Conservation (phyloP, 805 yeast species). For the Schwanniomyces pseudopolymorphus region DNA sequence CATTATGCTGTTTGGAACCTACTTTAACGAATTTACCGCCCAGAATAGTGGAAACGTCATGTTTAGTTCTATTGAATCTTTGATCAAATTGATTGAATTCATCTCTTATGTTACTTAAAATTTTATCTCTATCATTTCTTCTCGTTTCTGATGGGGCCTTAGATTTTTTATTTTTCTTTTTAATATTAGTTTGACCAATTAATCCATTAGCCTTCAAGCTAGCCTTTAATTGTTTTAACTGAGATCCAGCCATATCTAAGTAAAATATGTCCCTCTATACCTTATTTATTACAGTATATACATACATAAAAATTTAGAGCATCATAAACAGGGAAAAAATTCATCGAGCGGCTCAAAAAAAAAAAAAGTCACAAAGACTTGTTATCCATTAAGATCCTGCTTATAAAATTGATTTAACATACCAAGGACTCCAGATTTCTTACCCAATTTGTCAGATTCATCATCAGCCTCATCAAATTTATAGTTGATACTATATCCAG, state of each 20-base stretch:
- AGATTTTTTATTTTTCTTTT: constrained; percentile 51
- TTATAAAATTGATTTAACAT: constrained; percentile 78
- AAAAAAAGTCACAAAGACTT: constrained; percentile 1
- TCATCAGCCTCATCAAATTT: constrained; percentile 33
- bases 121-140: constrained; percentile 63
- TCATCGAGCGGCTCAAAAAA: constrained; percentile 16
- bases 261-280: neutral
- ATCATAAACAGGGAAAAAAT: constrained; percentile 3
- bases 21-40: constrained; percentile 44
- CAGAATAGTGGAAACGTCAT: constrained; percentile 44
- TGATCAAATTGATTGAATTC: constrained; percentile 91
- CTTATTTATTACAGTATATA: neutral
- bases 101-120: constrained; percentile 61
- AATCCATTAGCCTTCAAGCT: constrained; percentile 75
- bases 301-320: neutral
- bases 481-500: constrained; percentile 27
- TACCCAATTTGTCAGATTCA: constrained; percentile 26
- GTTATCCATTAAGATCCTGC: constrained; percentile 35
- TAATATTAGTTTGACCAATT: constrained; percentile 79
- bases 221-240: constrained; percentile 77
- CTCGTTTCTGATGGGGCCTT: constrained; percentile 61
- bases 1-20: constrained; percentile 39
- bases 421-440: constrained; percentile 65
- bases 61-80: constrained; percentile 65
- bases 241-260: constrained; percentile 74